These are phyloP conservation scores for Peronosclerospora sorghi DNA, from an alignment of 352 stramenopile genomes.

Conservation along the genomic window DNA sequence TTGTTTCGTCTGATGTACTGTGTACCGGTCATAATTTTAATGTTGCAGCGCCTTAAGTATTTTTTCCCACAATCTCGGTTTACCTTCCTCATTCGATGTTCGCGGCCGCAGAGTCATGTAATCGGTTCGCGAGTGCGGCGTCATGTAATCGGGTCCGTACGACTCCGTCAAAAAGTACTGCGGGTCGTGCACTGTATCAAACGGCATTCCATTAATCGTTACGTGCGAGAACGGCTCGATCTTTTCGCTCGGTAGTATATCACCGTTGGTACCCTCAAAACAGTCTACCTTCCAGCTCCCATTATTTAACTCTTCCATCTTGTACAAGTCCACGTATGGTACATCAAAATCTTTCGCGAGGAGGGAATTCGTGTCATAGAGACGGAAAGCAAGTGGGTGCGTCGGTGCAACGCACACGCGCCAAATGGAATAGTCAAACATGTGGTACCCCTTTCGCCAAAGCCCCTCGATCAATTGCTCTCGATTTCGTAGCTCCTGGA, in stretches of 20 bases:
- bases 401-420: slow-evolving; percentile 31
- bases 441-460: slow-evolving; percentile 36
- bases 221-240: slow-evolving; percentile 17
- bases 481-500: slow-evolving; percentile 5
- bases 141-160: slow-evolving; percentile 28
- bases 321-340: slow-evolving; percentile 36
- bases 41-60: too few relatives aligned
- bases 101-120: too few relatives aligned
- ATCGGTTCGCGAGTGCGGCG: slow-evolving; percentile 4
- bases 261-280: slow-evolving; percentile 8
- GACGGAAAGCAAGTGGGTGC: slow-evolving; percentile 21
- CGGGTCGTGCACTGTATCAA: slow-evolving; percentile 26
- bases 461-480: slow-evolving; percentile 6
- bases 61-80: too few relatives aligned
- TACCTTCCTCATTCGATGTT: too few relatives aligned
- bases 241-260: slow-evolving; percentile 5
- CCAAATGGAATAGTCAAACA: slow-evolving; percentile 28
- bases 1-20: too few relatives aligned
- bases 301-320: slow-evolving; percentile 6
- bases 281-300: slow-evolving; percentile 12
- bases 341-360: slow-evolving; percentile 4
- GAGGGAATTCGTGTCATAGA: slow-evolving; percentile 20
- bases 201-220: slow-evolving; percentile 22
- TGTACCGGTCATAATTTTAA: too few relatives aligned
- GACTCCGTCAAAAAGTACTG: slow-evolving; percentile 20